These are phyloP conservation scores for Pleoardoris graminearum DNA, from an alignment of 2,329 filamentous ascomycete genomes.

Conservation along the genomic window DNA sequence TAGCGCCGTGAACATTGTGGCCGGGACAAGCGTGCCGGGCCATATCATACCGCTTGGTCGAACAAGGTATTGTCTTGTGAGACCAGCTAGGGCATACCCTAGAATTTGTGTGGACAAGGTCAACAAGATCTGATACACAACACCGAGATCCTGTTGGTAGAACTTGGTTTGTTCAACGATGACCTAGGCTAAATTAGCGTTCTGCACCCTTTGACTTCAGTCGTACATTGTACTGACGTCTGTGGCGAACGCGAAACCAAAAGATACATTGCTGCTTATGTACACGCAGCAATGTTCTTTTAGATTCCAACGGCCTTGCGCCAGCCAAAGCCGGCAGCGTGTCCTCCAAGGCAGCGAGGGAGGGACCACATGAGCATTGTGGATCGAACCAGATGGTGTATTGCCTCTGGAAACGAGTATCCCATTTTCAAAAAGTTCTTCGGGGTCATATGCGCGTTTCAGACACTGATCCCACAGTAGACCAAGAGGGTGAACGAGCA, in stretches of 20 bases:
- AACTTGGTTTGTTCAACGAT: conserved; percentile 90
- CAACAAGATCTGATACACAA: conserved; percentile 78
- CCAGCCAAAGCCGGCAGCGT: conserved; percentile 70
- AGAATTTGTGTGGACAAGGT: conserved; percentile 85
- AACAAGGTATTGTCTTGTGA: conserved; percentile 79
- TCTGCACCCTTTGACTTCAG: neutral
- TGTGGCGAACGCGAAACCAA: conserved; percentile 86
- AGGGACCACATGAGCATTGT: conserved; percentile 14
- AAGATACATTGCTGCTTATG: conserved; percentile 86
- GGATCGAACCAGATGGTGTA: conserved; percentile 12
- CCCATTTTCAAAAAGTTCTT: conserved; percentile 63
- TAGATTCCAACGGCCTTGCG: conserved; percentile 81
- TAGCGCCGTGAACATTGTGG: conserved; percentile 84
- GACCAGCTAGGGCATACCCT: conserved; percentile 82
- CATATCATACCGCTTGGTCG: conserved; percentile 89
- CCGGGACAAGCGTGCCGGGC: conserved; percentile 86
- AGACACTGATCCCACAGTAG: conserved; percentile 75
- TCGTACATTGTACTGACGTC: conserved; percentile 56
- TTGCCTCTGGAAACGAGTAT: conserved; percentile 39
- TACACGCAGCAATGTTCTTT: conserved; percentile 90
- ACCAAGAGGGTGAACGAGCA: conserved; percentile 83
- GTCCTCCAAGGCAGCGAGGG: conserved; percentile 28
- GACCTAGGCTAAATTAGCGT: conserved; percentile 51
- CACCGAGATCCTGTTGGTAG: conserved; percentile 77
- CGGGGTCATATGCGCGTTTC: conserved; percentile 61